A percentile compares a stretch with the other conserved stretches of the same genome.
Evolutionary conservation across 2,329 filamentous ascomycete genomes (phyloP).

Genomic region (Trichoderma koningii): DNA sequence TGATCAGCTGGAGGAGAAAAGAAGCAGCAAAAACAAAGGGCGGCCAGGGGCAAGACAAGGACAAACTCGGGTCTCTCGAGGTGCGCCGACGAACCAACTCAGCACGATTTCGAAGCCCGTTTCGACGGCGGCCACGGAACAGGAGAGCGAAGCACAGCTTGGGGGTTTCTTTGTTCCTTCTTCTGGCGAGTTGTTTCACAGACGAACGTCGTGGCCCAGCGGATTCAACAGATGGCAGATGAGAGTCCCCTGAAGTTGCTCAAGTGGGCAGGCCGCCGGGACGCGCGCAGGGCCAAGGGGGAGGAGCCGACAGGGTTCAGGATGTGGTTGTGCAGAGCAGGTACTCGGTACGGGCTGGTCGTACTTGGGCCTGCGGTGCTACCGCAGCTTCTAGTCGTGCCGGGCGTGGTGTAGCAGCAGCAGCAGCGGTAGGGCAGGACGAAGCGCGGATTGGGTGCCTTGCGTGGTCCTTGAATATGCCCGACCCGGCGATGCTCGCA

Average conservation of each 20-base stretch:
- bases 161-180: slow-evolving; percentile 31
- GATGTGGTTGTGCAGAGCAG: neutral
- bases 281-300: slow-evolving; percentile 28
- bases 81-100: slow-evolving; percentile 43
- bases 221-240: slow-evolving; percentile 31
- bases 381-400: no score
- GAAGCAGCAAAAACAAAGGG: slow-evolving; percentile 17
- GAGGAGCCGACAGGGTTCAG: slow-evolving; percentile 17
- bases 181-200: slow-evolving; percentile 36
- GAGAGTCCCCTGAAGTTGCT: slow-evolving; percentile 19
- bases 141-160: slow-evolving; percentile 30
- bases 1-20: slow-evolving; percentile 24
- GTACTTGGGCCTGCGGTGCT: no score
- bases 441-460: slow-evolving; percentile 26
- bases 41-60: slow-evolving; percentile 4
- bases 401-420: no score
- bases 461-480: slow-evolving; percentile 17
- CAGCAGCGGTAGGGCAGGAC: slow-evolving; percentile 21
- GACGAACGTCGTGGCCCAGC: slow-evolving; percentile 34
- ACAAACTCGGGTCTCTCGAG: slow-evolving; percentile 29
- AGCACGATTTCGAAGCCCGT: slow-evolving; percentile 47
- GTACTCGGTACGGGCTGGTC: no score
- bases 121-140: slow-evolving; percentile 31
- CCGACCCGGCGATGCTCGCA: slow-evolving; percentile 16
- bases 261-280: slow-evolving; percentile 25